Evolutionary conservation across 768 basidiomycete genomes (phyloP), one percentile per base, ranked within the genome.

Genomic region (Lentinula sp.): DNA sequence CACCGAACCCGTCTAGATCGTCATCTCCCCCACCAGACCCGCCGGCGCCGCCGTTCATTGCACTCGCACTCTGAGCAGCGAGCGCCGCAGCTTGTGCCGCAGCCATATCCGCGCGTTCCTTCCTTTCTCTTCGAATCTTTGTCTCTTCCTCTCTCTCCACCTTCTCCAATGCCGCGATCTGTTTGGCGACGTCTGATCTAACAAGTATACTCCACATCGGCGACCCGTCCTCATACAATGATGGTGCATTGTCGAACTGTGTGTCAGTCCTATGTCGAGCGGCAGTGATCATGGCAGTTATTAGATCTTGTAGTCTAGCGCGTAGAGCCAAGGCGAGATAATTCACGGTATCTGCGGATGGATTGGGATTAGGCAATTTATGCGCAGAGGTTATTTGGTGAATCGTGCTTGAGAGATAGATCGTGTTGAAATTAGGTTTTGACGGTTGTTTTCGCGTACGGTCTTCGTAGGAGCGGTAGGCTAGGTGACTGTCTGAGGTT

Each of bases 161-260:
- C 62, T 83, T 85, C 72, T 96, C 93, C 33, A 96, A 73, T 15
- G 82, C 84, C 0, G 81, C 79, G 0, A 93, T 76, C 73, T 92
- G 88, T 71, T 92, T 94, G 32, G 81, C 86, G 7, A 92, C 81
- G 66, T 96, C 93, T 37, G 79, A 84, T n/a, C 87, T 81, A 9
- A 96, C 82, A 10, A 85, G 74, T 59, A 92, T 79, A 54, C 82
- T 82, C 91, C 93, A 96, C 87, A 95, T 91, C 1, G 93, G 88
- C 1, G 81, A 79, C 32, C 79, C 82, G 54, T 86, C 84, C 42
- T 79, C 80, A 65, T 90, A 92, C 33, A 83, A 62, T n/a, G 82
- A 84, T 0, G 89, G 83, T 0, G 84, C 74, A 20, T 85, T 79
- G 66, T 87, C 86, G 63, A 85, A 91, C 62, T 87, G 85, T 0